Evolutionary conservation across 176 grass and related monocot genomes (phyloP), one percentile per base, ranked within the genome.

Genomic region (Saccharum spontaneum): DNA sequence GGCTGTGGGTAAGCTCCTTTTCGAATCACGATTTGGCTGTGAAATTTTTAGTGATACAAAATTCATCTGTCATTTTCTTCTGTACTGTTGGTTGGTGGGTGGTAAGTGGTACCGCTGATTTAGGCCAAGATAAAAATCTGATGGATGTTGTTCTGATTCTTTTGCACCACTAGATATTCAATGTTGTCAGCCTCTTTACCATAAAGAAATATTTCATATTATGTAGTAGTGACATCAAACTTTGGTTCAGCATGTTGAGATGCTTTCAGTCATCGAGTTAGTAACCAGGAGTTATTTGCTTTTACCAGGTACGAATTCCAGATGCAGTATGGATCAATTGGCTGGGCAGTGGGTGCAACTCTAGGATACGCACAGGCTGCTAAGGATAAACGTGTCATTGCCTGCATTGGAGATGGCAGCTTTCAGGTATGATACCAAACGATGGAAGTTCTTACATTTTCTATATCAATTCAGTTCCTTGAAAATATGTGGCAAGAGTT

Each of bases 291-390:
- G 33, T 10, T 17, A 1, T 82, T 61, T 75, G 33, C 49, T 61
- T 81, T 44, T 0, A 52, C 20, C 65, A 92, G 90, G 24, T 92
- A 92, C 10, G 90, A 92, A 79, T 92, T 89, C 23, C 90, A 92
- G 83, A 89, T 92, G 90, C 90, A 92, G 49, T 92, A 92, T 71
- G 85, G 85, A 70, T 90, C 89, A 20, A 90, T 90, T 69, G 85
- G 89, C 23, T 90, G 89, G 89, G 89, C 90, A 10, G 86, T 92
- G 2, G 90, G 81, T 40, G 90, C 90, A 39, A 82, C 82, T 60
- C n/a, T 89, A 13, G 86, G 90, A 34, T 92, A 92, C 3, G 90
- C 90, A 3, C 86, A 86, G 60, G 90, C 82, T 77, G 78, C 86
- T 37, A 89, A 86, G 72, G 86, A 92, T 50, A 92, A 92, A 69